Evolutionary conservation across 345 rosid genomes (phyloP), one percentile per base, ranked within the genome.

Genomic region (Pistacia atlantica): DNA sequence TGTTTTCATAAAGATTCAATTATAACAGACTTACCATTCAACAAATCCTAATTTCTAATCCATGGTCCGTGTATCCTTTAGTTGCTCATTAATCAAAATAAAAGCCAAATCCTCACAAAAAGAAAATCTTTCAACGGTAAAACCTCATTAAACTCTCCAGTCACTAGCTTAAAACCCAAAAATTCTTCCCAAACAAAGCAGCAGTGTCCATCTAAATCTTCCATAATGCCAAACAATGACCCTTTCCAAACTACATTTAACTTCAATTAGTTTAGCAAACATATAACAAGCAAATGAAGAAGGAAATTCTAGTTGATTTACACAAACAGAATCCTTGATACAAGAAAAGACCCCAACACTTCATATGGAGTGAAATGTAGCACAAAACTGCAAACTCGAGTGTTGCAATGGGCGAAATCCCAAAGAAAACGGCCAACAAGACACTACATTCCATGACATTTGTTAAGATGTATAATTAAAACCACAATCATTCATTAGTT

Each of bases 381-480:
- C 45, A 42, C 2, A 8, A 35, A 55, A 70, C 0, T 3, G 4
- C 17, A 33, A 72, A 25, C 13, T 25, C 25, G 38, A 72, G 51
- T 12, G 10, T 42, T 20, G 66, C 25, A 33, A 16, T 2, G 10
- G 48, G 8, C 28, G 35, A 33, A 45, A 70, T 56, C 48, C 56
- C 38, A 56, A 56, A 33, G 48, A 13, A 22, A 7, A 56, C 22
- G 35, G 51, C 7, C 61, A n/a, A 56, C 2, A 56, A 70, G 42
- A 20, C 60, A 37, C 64, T 37, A 38, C 52, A 71, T 20, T 71
- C n/a, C 14, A 7, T 55, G 52, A 71, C 55, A 71, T n/a, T n/a
- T n/a, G 52, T 37, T 37, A n/a, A 0, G 9, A 56, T 49, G 9
- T 42, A 42, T 42, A 42, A 42, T 42, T 0, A 42, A 5, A 33